Evolutionary conservation across 495 filamentous ascomycete genomes (phyloP).

Genomic region (Talaromyces wortmannii): DNA sequence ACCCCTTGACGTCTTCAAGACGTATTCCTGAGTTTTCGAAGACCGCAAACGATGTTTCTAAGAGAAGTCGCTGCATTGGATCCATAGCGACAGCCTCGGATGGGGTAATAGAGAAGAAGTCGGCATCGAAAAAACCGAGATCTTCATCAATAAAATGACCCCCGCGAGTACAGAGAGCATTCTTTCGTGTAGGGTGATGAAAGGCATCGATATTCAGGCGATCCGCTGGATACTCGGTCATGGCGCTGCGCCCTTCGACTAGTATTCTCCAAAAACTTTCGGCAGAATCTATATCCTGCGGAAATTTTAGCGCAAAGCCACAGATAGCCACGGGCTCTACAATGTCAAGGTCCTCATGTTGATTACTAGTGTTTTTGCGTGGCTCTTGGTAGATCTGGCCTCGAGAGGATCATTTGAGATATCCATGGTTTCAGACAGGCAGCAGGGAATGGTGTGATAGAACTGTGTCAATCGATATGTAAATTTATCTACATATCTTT

Average conservation of each 20-base stretch:
- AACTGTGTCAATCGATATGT: too few relatives aligned
- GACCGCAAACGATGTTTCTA: conserved; percentile 11
- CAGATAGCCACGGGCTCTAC: conserved; percentile 54
- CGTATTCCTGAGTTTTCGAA: conserved; percentile 21
- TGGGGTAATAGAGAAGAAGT: conserved; percentile 14
- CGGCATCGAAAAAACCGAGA: conserved; percentile 24
- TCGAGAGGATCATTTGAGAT: too few relatives aligned
- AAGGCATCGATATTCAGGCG: conserved; percentile 43
- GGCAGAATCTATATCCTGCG: conserved; percentile 39
- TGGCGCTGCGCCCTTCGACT: conserved; percentile 35
- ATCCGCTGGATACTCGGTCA: conserved; percentile 39
- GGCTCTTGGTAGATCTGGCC: too few relatives aligned
- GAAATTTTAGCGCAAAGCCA: conserved; percentile 51
- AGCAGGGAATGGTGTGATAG: too few relatives aligned
- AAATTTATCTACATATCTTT: too few relatives aligned
- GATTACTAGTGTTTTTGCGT: too few relatives aligned
- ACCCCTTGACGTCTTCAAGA: conserved; percentile 10
- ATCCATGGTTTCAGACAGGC: too few relatives aligned
- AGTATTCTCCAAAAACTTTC: conserved; percentile 52
- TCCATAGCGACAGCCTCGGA: conserved; percentile 18
- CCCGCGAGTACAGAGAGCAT: not conserved
- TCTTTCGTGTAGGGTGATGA: conserved; percentile 27
- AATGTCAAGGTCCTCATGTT: too few relatives aligned
- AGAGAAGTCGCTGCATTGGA: conserved; percentile 12
- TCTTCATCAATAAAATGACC: conserved; percentile 28